Evolutionary conservation across 163 green algal genomes (phyloP).

Genomic region (Coccomyxa subellipsoidea): DNA sequence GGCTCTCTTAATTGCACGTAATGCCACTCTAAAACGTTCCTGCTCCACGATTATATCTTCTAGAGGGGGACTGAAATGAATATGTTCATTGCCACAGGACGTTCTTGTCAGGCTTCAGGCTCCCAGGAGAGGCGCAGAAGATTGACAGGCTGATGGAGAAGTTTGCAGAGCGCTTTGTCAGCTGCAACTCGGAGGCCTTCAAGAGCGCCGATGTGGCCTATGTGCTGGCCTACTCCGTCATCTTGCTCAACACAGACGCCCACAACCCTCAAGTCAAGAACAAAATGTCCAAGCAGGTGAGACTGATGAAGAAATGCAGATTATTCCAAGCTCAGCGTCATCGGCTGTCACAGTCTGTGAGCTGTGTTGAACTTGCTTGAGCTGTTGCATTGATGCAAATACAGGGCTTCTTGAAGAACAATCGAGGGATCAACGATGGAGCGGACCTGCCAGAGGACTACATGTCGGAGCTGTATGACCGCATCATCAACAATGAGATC

Average conservation of each 20-base stretch:
- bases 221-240: conserved; percentile 97
- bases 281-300: conserved; percentile 78
- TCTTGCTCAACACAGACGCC: conserved; percentile 99
- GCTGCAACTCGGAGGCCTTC: conserved; percentile 86
- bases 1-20: no score
- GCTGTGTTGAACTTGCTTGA: no score
- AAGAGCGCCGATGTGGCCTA: conserved; percentile 95
- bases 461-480: conserved; percentile 89
- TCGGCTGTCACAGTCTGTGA: no score
- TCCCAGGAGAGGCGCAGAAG: conserved; percentile 98
- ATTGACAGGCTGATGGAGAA: conserved; percentile 99
- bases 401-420: conserved; percentile 90
- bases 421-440: conserved; percentile 95
- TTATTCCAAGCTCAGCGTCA: no score
- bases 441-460: conserved; percentile 84
- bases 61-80: not conserved
- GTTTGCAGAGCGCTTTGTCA: conserved; percentile 93
- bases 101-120: conserved; percentile 80
- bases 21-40: no score
- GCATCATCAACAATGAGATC: conserved; percentile 95
- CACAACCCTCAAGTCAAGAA: conserved; percentile 95
- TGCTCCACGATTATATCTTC: no score
- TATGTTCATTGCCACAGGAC: conserved; percentile 24
- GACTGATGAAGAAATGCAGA: no score
- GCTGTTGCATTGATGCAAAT: not conserved